A percentile compares a stretch with the other conserved stretches of the same genome.
Conservation (phyloP, 2,329 filamentous ascomycete genomes). For the Claviceps sp. region DNA sequence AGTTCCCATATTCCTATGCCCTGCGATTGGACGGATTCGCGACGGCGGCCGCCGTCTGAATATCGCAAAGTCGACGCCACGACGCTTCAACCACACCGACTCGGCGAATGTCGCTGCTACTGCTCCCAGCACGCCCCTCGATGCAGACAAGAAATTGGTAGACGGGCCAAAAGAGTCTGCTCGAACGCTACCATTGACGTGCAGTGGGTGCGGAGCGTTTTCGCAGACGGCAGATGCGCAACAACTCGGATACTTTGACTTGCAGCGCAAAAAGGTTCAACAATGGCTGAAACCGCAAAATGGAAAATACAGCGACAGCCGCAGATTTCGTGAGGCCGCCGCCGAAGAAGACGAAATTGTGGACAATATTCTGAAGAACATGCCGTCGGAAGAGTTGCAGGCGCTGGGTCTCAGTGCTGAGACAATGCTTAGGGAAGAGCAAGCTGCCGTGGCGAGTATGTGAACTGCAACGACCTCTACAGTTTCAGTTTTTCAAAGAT, state of each 20-base stretch:
- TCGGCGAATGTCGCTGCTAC: background rate
- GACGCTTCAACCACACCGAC: constrained; percentile 15
- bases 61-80: constrained; percentile 10
- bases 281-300: constrained; percentile 25
- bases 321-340: constrained; percentile 4
- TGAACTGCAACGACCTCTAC: background rate
- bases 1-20: constrained; percentile 36
- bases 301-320: constrained; percentile 6
- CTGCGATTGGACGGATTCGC: constrained; percentile 21
- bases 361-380: constrained; percentile 27
- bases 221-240: constrained; percentile 39
- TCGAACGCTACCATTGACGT: constrained; percentile 38
- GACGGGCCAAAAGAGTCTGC: background rate
- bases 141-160: background rate
- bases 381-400: constrained; percentile 29
- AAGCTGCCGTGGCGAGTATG: constrained; percentile 1
- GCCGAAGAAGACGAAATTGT: constrained; percentile 37
- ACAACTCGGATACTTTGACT: constrained; percentile 43
- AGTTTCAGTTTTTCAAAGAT: no score
- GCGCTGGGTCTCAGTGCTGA: constrained; percentile 33
- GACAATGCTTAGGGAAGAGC: constrained; percentile 17
- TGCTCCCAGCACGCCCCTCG: constrained; percentile 1
- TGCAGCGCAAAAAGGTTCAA: constrained; percentile 36
- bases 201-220: constrained; percentile 52
- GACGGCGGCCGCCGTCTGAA: background rate